Evolutionary conservation across 208 protist genomes (phyloP), one percentile per base, ranked within the genome.

Genomic region (Crithidia fasciculata): DNA sequence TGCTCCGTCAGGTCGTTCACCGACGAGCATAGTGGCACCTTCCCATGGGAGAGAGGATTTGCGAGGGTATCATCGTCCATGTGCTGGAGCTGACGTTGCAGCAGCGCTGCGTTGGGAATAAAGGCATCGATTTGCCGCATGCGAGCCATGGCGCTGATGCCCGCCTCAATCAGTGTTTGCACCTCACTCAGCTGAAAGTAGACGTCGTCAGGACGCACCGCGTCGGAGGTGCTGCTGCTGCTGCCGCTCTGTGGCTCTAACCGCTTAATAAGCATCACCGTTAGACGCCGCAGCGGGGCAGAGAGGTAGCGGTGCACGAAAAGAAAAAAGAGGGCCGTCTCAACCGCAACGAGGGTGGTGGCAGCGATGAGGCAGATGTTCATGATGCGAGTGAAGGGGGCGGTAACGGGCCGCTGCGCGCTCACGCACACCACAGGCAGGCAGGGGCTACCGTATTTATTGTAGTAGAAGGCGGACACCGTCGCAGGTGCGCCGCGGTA

Each of bases 71-170:
- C 28, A 1, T 28, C 28, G 28, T 28, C 28, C 28, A 28, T 59
- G 0, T 37, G 60, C 9, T 9, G 60, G 12, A 12, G 36, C 8
- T 18, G 60, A 36, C 36, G 10, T 37, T 58, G 45, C 5, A n/a
- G 6, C 18, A 18, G 61, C 18, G 44, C 12, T 3, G 57, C 58
- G 9, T 58, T 39, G 2, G 76, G 76, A 2, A 81, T 8, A 28
- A 76, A 81, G 16, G 58, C 44, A 57, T 81, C 69, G 39, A 81
- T 50, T 5, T 74, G 4, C 39, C 65, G 60, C 58, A 81, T 60
- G 13, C 61, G 76, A 16, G 16, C 9, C 65, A 76, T 62, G 7
- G 69, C 43, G 12, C 10, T 36, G 16, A 70, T 74, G 69, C 76
- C 44, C 16, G 54, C 73, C 5, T 36, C 9, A 4, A 78, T 9